Percentiles rank a stretch among this genome's conserved stretches.
These are phyloP conservation scores for Phytophthora multivora DNA, from an alignment of 352 stramenopile genomes.

Conservation along the genomic window DNA sequence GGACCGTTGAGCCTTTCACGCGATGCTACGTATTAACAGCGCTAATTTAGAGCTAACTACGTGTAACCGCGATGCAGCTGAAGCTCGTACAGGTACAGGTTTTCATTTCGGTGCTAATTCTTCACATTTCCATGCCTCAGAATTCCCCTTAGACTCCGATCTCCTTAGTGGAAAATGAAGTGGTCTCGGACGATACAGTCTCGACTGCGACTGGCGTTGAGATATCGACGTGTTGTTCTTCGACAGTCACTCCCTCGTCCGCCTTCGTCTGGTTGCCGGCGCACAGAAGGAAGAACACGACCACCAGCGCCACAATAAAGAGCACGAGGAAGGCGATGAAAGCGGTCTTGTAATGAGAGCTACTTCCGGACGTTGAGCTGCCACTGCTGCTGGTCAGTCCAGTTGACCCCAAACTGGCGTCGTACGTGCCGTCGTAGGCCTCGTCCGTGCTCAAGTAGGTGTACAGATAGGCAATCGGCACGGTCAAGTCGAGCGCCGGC, in stretches of 20 bases:
- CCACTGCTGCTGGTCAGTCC: background rate
- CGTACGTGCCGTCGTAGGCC: conserved; percentile 40
- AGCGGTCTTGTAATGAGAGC: conserved; percentile 38
- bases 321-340: conserved; percentile 53
- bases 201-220: background rate
- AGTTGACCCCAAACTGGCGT: conserved; percentile 12
- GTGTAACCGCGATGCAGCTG: too few species aligned
- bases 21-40: conserved; percentile 1
- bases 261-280: conserved; percentile 23
- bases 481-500: conserved; percentile 30
- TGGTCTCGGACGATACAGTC: background rate
- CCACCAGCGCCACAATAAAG: conserved; percentile 34
- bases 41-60: background rate
- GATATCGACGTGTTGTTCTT: conserved; percentile 14
- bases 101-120: too few species aligned
- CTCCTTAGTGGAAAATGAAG: background rate
- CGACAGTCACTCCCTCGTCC: conserved; percentile 4
- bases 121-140: too few species aligned
- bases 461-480: conserved; percentile 8
- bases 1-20: conserved; percentile 6
- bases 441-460: conserved; percentile 38
- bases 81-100: too few species aligned
- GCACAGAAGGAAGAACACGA: conserved; percentile 27
- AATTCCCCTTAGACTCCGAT: background rate
- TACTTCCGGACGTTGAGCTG: conserved; percentile 7